These are phyloP conservation scores for Oryza punctata DNA, from an alignment of 176 grass and related monocot genomes.

Conservation along the genomic window DNA sequence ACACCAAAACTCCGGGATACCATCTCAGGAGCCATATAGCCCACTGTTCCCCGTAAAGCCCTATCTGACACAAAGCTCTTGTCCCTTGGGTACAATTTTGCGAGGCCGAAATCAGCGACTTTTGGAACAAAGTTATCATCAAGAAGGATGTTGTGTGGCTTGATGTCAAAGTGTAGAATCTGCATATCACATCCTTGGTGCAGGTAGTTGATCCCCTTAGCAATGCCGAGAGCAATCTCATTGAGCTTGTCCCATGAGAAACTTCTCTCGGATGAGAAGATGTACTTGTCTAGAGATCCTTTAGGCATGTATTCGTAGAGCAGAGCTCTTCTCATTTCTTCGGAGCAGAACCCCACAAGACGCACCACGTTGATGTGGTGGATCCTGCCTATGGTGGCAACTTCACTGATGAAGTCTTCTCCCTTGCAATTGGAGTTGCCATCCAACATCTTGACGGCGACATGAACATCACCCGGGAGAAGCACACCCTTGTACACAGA, in stretches of 20 bases:
- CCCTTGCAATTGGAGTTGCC: constrained; percentile 33
- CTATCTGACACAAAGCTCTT: constrained; percentile 21
- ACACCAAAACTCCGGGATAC: constrained; percentile 47
- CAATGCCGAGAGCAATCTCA: constrained; percentile 46
- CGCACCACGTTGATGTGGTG: constrained; percentile 55
- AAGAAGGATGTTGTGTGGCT: constrained; percentile 54
- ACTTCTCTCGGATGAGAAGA: too few relatives aligned
- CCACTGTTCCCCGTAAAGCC: constrained; percentile 44
- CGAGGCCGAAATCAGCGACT: constrained; percentile 54
- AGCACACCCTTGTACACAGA: constrained; percentile 50
- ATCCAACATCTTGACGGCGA: constrained; percentile 48
- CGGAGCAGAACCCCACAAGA: constrained; percentile 40
- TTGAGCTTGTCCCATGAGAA: not conserved
- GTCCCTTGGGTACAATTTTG: constrained; percentile 49
- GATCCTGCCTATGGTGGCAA: constrained; percentile 52
- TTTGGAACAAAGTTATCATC: constrained; percentile 51
- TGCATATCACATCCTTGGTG: constrained; percentile 48
- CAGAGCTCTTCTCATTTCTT: constrained; percentile 38
- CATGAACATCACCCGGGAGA: not conserved
- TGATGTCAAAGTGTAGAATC: constrained; percentile 71
- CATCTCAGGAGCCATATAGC: constrained; percentile 60
- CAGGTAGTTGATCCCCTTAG: constrained; percentile 52
- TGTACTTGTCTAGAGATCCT: constrained; percentile 23
- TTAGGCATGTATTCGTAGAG: constrained; percentile 55
- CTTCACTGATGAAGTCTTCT: constrained; percentile 67